phyloP scores from a whole-genome alignment of 768 basidiomycete species.

The Mycena albidolilacea region DNA sequence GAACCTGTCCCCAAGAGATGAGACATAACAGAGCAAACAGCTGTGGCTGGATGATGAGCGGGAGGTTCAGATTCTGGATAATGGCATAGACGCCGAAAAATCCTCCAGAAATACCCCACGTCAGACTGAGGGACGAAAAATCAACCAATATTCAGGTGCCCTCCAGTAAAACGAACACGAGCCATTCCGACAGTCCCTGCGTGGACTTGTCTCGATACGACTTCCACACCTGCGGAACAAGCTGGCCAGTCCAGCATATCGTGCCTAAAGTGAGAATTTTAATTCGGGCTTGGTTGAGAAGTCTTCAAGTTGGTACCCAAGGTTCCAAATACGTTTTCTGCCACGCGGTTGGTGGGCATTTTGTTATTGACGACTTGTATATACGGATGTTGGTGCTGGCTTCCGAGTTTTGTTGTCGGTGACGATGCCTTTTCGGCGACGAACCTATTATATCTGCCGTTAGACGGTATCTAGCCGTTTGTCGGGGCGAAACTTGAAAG shows the following conservation, averaged over 20 bases:
- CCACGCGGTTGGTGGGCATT: conserved; percentile 65
- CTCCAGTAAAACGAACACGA: conserved; percentile 63
- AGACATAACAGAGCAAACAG: conserved; percentile 73
- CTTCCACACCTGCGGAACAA: conserved; percentile 83
- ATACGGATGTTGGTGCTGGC: too few relatives aligned
- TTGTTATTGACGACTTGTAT: not conserved
- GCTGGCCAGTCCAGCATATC: conserved; percentile 74
- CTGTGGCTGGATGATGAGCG: conserved; percentile 79
- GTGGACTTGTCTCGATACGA: conserved; percentile 77
- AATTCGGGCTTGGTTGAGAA: too few relatives aligned
- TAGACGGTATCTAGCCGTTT: too few relatives aligned
- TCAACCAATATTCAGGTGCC: not conserved
- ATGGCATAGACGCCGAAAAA: conserved; percentile 79
- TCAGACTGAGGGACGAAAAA: conserved; percentile 52
- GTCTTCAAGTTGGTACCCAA: conserved; percentile 59
- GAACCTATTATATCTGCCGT: too few relatives aligned
- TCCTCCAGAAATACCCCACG: conserved; percentile 73
- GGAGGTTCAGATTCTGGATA: conserved; percentile 77
- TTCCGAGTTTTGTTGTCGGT: too few relatives aligned
- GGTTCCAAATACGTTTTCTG: conserved; percentile 81
- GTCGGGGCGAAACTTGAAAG: too few relatives aligned
- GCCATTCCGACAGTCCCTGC: conserved; percentile 74
- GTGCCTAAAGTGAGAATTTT: conserved; percentile 59
- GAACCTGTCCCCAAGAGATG: conserved; percentile 78
- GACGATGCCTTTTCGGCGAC: too few relatives aligned